phyloP scores from a whole-genome alignment of 2,329 filamentous ascomycete genomes.

The Bipolaris sorokiniana region DNA sequence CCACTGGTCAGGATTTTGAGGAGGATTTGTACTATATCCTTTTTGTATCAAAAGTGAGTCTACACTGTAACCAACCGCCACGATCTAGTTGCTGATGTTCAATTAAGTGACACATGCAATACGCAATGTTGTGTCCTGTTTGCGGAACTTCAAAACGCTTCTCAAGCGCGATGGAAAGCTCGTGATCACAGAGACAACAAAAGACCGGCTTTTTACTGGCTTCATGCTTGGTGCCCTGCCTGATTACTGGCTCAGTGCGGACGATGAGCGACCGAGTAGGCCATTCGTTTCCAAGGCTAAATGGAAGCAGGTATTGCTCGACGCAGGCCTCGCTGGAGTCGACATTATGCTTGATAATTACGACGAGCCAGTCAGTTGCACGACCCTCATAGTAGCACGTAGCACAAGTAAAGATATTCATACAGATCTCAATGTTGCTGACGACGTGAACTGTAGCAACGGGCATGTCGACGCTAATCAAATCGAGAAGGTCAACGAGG shows the following conservation, averaged over 20 bases:
- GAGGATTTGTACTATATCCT: background rate
- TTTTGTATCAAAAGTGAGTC: background rate
- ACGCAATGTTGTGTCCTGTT: constrained; percentile 8
- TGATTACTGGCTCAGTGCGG: constrained; percentile 18
- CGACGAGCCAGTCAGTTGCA: background rate
- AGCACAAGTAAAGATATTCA: background rate
- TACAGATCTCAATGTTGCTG: background rate
- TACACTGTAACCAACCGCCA: background rate
- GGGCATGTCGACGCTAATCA: background rate
- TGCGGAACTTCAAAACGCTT: constrained; percentile 25
- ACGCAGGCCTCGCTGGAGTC: constrained; percentile 43
- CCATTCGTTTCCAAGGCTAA: constrained; percentile 25
- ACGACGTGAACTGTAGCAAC: background rate
- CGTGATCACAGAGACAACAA: constrained; percentile 51
- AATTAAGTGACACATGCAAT: constrained; percentile 23
- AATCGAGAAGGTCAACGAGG: background rate
- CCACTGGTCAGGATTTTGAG: background rate
- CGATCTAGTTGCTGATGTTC: background rate
- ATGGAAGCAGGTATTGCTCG: constrained; percentile 44
- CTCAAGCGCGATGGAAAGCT: constrained; percentile 54
- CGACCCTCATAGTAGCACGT: background rate
- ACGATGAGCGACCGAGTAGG: constrained; percentile 13
- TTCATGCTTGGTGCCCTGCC: constrained; percentile 20
- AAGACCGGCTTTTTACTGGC: background rate
- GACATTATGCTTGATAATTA: constrained; percentile 31